Conservation (phyloP, 2,329 filamentous ascomycete genomes). For the Ciborinia camelliae region DNA sequence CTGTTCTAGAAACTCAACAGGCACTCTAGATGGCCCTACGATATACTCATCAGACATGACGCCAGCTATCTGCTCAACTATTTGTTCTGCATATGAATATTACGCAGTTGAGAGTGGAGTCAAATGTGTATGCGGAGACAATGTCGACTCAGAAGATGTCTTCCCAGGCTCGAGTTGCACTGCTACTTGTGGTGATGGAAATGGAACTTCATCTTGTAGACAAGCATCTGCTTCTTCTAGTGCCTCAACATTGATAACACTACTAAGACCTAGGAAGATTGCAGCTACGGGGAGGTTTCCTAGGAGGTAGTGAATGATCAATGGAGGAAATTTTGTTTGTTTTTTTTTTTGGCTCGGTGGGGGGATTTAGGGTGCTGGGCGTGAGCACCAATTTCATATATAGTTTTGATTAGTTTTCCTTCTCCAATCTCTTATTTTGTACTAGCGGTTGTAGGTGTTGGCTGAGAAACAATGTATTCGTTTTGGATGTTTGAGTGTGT, state of each 20-base stretch:
- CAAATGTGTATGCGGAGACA: constrained; percentile 16
- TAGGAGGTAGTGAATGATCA: neutral
- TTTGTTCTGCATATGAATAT: constrained; percentile 9
- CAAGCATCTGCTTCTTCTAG: neutral
- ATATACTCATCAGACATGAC: constrained; percentile 8
- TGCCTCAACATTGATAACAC: constrained; percentile 6
- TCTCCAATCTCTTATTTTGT: neutral
- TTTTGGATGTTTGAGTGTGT: neutral
- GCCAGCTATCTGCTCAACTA: constrained; percentile 1
- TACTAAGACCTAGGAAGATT: constrained; percentile 2
- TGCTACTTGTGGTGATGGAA: constrained; percentile 12
- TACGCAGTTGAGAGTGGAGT: constrained; percentile 14
- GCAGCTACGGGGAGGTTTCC: neutral
- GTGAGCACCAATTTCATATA: neutral
- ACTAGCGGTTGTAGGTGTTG: neutral
- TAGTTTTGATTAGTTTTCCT: constrained; percentile 1
- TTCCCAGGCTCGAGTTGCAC: constrained; percentile 5
- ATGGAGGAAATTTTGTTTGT: neutral
- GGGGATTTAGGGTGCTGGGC: neutral
- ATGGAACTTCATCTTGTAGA: constrained; percentile 12
- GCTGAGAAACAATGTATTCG: neutral
- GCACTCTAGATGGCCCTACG: constrained; percentile 9
- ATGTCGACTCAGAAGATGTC: neutral
- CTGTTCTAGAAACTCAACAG: constrained; percentile 12
- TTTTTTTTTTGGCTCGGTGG: neutral